A percentile compares a stretch with the other conserved stretches of the same genome.
Evolutionary conservation across 192 early-diverging fungal species (phyloP).

Genomic region (Coemansia brasiliensis): DNA sequence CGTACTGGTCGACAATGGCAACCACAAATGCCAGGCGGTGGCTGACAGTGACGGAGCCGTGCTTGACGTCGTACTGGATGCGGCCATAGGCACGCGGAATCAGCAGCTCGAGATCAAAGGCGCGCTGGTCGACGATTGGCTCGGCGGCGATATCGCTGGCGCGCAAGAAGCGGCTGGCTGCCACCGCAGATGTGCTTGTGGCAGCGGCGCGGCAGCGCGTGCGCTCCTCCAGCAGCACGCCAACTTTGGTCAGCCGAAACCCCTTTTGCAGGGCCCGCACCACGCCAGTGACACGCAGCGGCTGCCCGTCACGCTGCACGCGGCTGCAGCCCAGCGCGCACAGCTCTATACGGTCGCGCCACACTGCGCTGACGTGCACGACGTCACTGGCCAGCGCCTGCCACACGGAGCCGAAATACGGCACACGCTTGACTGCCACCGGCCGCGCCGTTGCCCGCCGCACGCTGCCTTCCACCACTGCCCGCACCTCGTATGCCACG

Average conservation of each 20-base stretch:
- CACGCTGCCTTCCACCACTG: slow-evolving; percentile 20
- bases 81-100: slow-evolving; percentile 47
- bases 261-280: slow-evolving; percentile 50
- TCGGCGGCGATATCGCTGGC: slow-evolving; percentile 25
- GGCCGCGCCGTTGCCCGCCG: slow-evolving; percentile 24
- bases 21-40: slow-evolving; percentile 52
- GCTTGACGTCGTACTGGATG: slow-evolving; percentile 53
- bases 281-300: slow-evolving; percentile 36
- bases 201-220: slow-evolving; percentile 28
- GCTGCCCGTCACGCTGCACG: slow-evolving; percentile 45
- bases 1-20: slow-evolving; percentile 40
- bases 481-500: slow-evolving; percentile 45
- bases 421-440: slow-evolving; percentile 50
- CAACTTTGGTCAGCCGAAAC: slow-evolving; percentile 40
- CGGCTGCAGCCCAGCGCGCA: slow-evolving; percentile 51
- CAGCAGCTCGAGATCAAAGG: slow-evolving; percentile 48
- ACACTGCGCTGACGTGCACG: slow-evolving; percentile 43
- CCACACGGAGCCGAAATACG: slow-evolving; percentile 44
- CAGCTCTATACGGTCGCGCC: slow-evolving; percentile 51
- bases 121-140: slow-evolving; percentile 48
- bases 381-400: slow-evolving; percentile 46
- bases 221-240: slow-evolving; percentile 51
- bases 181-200: slow-evolving; percentile 32
- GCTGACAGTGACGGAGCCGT: slow-evolving; percentile 48
- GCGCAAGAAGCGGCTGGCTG: slow-evolving; percentile 31